Percentiles rank a stretch among this genome's conserved stretches.
Conservation (phyloP, 2,329 filamentous ascomycete genomes). For the Fusarium sulawesiense region DNA sequence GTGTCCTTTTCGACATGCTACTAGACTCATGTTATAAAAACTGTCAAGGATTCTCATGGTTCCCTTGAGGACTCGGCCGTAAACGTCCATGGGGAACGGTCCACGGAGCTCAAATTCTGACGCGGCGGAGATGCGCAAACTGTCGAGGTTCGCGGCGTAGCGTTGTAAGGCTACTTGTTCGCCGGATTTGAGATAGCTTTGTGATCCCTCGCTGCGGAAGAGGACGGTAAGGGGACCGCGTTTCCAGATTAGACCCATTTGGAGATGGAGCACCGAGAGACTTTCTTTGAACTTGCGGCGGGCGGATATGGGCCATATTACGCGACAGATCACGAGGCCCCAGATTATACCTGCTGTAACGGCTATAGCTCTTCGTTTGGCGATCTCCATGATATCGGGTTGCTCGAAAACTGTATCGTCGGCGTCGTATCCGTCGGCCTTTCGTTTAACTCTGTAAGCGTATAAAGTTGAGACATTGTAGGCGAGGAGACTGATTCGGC, state of each 20-base stretch:
- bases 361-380: constrained; percentile 84
- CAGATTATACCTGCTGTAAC: constrained; percentile 91
- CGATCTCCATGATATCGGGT: constrained; percentile 88
- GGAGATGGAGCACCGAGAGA: constrained; percentile 86
- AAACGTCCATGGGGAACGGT: constrained; percentile 81
- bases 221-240: constrained; percentile 85
- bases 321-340: constrained; percentile 88
- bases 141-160: constrained; percentile 74
- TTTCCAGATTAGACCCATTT: constrained; percentile 97
- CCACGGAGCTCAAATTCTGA: constrained; percentile 89
- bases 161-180: constrained; percentile 24
- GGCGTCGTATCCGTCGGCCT: constrained; percentile 73
- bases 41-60: constrained; percentile 88
- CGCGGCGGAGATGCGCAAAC: constrained; percentile 74
- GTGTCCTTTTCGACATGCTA: constrained; percentile 82
- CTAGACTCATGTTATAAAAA: constrained; percentile 95
- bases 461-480: constrained; percentile 97
- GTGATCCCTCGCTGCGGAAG: constrained; percentile 68
- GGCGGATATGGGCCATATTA: constrained; percentile 94
- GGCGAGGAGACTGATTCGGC: constrained; percentile 91
- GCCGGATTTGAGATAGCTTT: constrained; percentile 69
- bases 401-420: constrained; percentile 86
- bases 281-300: constrained; percentile 89
- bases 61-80: constrained; percentile 78
- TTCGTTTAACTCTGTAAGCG: constrained; percentile 85